Evolutionary conservation across 2,329 filamentous ascomycete genomes (phyloP).

Genomic region (Trichophyton benhamiae): DNA sequence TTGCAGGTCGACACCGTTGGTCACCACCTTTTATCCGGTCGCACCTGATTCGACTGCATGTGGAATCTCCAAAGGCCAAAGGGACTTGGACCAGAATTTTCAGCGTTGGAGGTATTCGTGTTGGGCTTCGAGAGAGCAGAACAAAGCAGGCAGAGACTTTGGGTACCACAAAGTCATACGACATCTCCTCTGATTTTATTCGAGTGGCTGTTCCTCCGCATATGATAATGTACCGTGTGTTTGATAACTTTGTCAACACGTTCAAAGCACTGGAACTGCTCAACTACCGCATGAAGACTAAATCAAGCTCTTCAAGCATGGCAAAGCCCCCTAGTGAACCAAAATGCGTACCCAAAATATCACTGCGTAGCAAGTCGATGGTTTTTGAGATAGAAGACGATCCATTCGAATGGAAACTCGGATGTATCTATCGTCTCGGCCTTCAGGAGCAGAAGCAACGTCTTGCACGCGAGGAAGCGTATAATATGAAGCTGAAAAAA

Average conservation of each 20-base stretch:
- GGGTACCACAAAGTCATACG: conserved; percentile 67
- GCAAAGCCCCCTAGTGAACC: conserved; percentile 75
- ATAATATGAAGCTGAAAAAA: conserved; percentile 73
- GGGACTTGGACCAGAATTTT: conserved; percentile 76
- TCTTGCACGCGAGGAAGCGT: conserved; percentile 79
- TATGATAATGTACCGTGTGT: conserved; percentile 73
- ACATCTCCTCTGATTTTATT: conserved; percentile 73
- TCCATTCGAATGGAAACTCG: conserved; percentile 93
- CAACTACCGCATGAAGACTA: conserved; percentile 82
- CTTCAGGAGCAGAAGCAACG: conserved; percentile 82
- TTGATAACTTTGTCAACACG: conserved; percentile 86
- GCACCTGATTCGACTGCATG: conserved; percentile 71
- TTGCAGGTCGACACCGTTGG: conserved; percentile 77
- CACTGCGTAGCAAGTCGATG: conserved; percentile 66
- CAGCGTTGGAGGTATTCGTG: conserved; percentile 65
- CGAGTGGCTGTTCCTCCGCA: conserved; percentile 83
- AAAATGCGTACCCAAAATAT: conserved; percentile 75
- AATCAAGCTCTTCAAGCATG: conserved; percentile 76
- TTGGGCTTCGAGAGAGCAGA: conserved; percentile 68
- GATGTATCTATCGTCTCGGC: conserved; percentile 83
- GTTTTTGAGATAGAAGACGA: conserved; percentile 92
- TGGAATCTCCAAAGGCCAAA: conserved; percentile 71
- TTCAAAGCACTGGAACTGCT: conserved; percentile 79
- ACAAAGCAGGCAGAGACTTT: conserved; percentile 52
- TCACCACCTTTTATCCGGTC: conserved; percentile 68